Percentiles rank a stretch among this genome's conserved stretches.
Evolutionary conservation across 108 stramenopile species (phyloP).

Genomic region (Nannochloropsis salina): DNA sequence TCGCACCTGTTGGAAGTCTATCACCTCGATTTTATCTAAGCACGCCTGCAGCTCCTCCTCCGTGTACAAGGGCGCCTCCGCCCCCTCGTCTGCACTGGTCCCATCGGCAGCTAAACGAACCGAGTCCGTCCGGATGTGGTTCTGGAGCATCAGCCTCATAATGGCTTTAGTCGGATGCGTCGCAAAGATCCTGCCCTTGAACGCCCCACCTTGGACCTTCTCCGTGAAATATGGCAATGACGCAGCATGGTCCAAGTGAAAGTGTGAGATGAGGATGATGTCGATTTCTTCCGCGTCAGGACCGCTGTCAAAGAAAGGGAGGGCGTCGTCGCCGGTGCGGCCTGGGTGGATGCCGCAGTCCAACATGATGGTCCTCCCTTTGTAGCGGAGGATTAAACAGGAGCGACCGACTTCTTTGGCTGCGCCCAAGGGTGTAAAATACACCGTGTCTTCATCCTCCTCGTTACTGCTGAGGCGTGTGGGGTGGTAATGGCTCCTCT

Average conservation of each 20-base stretch:
- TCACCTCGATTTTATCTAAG: slow-evolving; percentile 84
- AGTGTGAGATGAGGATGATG: slow-evolving; percentile 83
- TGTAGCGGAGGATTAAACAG: slow-evolving; percentile 86
- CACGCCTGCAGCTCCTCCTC: slow-evolving; percentile 82
- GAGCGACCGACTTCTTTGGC: slow-evolving; percentile 96
- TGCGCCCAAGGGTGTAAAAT: slow-evolving; percentile 66
- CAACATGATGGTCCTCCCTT: slow-evolving; percentile 80
- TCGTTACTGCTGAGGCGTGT: neutral
- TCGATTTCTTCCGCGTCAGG: slow-evolving; percentile 79
- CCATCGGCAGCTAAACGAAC: slow-evolving; percentile 4
- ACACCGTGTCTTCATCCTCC: slow-evolving; percentile 31
- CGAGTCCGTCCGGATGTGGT: slow-evolving; percentile 62
- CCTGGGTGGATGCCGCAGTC: slow-evolving; percentile 99
- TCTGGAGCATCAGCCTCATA: slow-evolving; percentile 76
- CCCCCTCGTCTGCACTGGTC: neutral
- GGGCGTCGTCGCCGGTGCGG: slow-evolving; percentile 79
- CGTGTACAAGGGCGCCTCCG: slow-evolving; percentile 62
- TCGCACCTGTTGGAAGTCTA: slow-evolving; percentile 89
- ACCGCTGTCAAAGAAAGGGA: slow-evolving; percentile 57
- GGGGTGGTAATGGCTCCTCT: neutral
- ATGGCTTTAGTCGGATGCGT: slow-evolving; percentile 98
- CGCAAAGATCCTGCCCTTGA: slow-evolving; percentile 64
- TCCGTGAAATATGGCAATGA: slow-evolving; percentile 95
- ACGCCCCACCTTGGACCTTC: slow-evolving; percentile 43
- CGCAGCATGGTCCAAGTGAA: slow-evolving; percentile 98